Percentiles rank a stretch among this genome's conserved stretches.
These are phyloP conservation scores for Trichosporon sp. DNA, from an alignment of 1,284 basidiomycete species.

Conservation along the genomic window DNA sequence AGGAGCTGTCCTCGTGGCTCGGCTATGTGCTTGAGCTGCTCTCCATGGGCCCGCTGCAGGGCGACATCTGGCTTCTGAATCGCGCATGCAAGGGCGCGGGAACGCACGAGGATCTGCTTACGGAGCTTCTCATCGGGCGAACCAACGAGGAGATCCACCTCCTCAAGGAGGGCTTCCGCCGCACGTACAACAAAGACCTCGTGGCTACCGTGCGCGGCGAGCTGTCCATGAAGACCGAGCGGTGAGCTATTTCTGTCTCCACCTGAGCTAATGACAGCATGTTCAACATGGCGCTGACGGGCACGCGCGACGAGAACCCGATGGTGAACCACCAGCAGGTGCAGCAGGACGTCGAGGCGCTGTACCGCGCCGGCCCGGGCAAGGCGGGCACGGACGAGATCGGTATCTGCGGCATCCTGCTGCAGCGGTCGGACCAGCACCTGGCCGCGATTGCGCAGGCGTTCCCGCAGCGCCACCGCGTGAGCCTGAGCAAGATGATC, in stretches of 20 bases:
- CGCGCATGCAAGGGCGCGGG: conserved; percentile 47
- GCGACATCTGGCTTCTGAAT: conserved; percentile 44
- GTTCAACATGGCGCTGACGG: conserved; percentile 49
- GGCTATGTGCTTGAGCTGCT: conserved; percentile 47
- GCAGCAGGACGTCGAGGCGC: conserved; percentile 45
- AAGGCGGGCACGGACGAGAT: conserved; percentile 51
- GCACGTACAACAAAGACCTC: conserved; percentile 45
- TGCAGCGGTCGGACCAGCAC: conserved; percentile 46
- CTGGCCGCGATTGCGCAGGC: conserved; percentile 44
- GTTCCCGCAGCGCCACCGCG: conserved; percentile 40
- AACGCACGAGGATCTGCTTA: conserved; percentile 50
- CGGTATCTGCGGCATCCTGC: conserved; percentile 47
- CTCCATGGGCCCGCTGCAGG: conserved; percentile 46
- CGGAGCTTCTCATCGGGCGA: conserved; percentile 46
- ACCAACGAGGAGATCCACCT: conserved; percentile 50
- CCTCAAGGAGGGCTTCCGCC: conserved; percentile 48
- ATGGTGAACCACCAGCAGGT: conserved; percentile 46
- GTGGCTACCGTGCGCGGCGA: conserved; percentile 43
- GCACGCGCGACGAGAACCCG: conserved; percentile 46
- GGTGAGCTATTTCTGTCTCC: conserved; percentile 25
- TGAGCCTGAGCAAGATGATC: conserved; percentile 41
- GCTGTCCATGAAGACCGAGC: conserved; percentile 50
- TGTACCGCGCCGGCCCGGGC: conserved; percentile 47
- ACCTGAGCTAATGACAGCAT: conserved; percentile 24
- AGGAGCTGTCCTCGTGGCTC: conserved; percentile 49